A percentile compares a stretch with the other conserved stretches of the same genome.
These are phyloP conservation scores for Lantana camara DNA, from an alignment of 257 asterid genomes.

Conservation along the genomic window DNA sequence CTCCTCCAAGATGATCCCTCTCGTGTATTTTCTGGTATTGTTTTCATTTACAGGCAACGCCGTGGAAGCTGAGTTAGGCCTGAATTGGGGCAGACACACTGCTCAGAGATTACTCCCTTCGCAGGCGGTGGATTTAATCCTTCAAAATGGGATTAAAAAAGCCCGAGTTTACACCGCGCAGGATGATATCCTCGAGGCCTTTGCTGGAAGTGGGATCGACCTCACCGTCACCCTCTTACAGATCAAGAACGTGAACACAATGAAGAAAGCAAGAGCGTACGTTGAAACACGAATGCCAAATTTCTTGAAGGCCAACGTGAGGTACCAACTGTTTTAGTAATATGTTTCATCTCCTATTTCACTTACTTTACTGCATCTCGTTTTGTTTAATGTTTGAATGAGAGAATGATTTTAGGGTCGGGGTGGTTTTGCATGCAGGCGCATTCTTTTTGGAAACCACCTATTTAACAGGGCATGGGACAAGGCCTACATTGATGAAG, in stretches of 20 bases:
- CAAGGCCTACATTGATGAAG: not conserved
- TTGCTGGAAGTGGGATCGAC: slow-evolving; percentile 27
- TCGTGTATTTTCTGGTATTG: not conserved
- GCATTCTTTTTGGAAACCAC: slow-evolving; percentile 6
- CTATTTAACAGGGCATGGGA: not conserved
- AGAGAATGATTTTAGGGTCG: no score
- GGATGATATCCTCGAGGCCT: slow-evolving; percentile 25
- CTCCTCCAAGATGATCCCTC: not conserved
- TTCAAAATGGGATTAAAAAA: slow-evolving; percentile 27
- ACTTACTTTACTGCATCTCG: no score
- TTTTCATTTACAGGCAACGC: not conserved
- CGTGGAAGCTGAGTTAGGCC: slow-evolving; percentile 25
- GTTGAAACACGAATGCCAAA: no score
- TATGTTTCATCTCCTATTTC: no score
- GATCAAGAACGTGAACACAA: accelerated
- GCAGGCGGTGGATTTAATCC: slow-evolving; percentile 39
- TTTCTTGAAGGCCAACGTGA: no score
- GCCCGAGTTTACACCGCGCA: slow-evolving; percentile 24
- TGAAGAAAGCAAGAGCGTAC: not conserved
- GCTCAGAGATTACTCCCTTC: slow-evolving; percentile 38
- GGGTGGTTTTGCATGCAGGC: slow-evolving; percentile 11
- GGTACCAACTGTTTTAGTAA: no score
- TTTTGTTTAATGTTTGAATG: no score
- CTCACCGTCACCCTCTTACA: slow-evolving; percentile 6
- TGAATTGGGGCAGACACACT: slow-evolving; percentile 34